Evolutionary conservation across 108 stramenopile genomes (phyloP).

Genomic region (Aurantiochytrium sp.): DNA sequence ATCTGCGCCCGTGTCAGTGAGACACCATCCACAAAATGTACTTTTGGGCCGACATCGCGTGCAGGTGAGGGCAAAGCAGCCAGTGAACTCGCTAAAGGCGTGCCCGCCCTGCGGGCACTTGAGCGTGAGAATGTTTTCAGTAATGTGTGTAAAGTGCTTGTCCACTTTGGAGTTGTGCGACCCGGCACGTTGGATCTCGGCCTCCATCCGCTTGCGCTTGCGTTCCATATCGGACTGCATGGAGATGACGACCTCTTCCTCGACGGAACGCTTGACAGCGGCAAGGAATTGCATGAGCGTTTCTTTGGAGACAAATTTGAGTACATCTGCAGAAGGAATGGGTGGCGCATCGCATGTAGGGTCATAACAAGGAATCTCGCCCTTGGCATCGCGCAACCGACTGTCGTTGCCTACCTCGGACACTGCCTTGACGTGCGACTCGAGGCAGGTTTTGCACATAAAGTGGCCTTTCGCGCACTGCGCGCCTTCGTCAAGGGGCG

Average conservation of each 20-base stretch:
- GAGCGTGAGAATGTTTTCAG: background rate
- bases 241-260: background rate
- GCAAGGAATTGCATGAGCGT: background rate
- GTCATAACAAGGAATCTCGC: background rate
- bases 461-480: background rate
- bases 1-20: background rate
- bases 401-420: background rate
- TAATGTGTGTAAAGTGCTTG: background rate
- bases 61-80: background rate
- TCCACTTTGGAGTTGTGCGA: background rate
- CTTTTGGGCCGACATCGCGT: background rate
- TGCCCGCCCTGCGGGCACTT: background rate
- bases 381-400: background rate
- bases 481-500: background rate
- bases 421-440: background rate
- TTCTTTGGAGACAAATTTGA: background rate
- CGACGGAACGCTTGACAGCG: background rate
- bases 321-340: background rate
- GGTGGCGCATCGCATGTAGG: background rate
- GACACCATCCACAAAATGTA: constrained; percentile 3
- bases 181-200: background rate
- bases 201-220: background rate
- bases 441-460: background rate
- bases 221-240: background rate
- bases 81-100: background rate